phyloP scores from a whole-genome alignment of 805 yeast genomes.

The Spencermartinsiella europaea region DNA sequence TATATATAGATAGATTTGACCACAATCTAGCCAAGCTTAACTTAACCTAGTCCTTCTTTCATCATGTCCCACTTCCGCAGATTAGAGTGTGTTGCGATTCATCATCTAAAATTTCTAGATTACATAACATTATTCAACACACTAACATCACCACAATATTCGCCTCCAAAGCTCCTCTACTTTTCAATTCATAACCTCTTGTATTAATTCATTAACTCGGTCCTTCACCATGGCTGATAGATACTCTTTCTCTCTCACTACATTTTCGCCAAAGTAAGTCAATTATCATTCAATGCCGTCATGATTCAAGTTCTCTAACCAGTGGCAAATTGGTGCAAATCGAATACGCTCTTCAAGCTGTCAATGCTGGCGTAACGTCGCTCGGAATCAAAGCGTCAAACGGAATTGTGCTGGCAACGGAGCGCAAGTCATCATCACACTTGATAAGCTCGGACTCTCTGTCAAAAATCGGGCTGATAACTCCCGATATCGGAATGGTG shows the following conservation, averaged over 20 bases:
- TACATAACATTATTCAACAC: no score
- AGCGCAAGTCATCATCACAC: constrained; percentile 78
- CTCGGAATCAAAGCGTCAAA: constrained; percentile 91
- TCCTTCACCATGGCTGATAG: constrained; percentile 98
- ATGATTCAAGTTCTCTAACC: constrained; percentile 14
- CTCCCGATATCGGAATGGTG: constrained; percentile 95
- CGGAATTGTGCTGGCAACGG: constrained; percentile 96
- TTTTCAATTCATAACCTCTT: no score
- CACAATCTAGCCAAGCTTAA: no score
- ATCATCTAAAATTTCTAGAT: no score
- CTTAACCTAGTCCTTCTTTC: no score
- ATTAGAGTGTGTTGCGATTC: no score
- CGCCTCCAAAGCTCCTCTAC: no score
- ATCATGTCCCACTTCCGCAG: no score
- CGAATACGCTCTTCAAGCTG: constrained; percentile 96
- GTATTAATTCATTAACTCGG: no score
- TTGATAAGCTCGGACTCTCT: constrained; percentile 70
- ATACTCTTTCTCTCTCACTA: constrained; percentile 94
- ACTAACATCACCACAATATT: no score
- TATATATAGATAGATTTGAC: no score
- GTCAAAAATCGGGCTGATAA: constrained; percentile 72
- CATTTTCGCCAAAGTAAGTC: constrained; percentile 90
- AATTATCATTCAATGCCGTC: background rate
- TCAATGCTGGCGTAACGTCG: constrained; percentile 95
- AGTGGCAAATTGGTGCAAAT: constrained; percentile 97